Conservation (phyloP, 2,329 filamentous ascomycete species). For the Apiospora sp. region DNA sequence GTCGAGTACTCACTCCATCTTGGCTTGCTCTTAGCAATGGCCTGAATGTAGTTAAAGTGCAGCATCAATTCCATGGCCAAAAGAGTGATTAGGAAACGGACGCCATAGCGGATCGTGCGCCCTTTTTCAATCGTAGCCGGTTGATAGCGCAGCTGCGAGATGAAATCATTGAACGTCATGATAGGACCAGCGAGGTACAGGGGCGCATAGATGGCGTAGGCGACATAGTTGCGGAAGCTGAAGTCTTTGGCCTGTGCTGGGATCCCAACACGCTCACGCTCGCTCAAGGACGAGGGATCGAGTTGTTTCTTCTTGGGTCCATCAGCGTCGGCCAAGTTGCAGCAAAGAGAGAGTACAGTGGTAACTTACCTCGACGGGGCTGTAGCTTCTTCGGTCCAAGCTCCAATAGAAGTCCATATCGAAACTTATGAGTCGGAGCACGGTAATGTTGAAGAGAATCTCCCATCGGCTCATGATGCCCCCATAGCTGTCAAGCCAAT, state of each 20-base stretch:
- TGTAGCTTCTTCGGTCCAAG: slow-evolving; percentile 67
- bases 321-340: slow-evolving; percentile 61
- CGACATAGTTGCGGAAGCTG: slow-evolving; percentile 85
- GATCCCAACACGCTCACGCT: slow-evolving; percentile 83
- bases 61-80: slow-evolving; percentile 90
- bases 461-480: slow-evolving; percentile 94
- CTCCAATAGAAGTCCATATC: slow-evolving; percentile 98
- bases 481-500: slow-evolving; percentile 78
- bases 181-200: slow-evolving; percentile 94
- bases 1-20: slow-evolving; percentile 86
- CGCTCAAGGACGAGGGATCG: slow-evolving; percentile 85
- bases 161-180: slow-evolving; percentile 97
- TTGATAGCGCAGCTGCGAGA: slow-evolving; percentile 81
- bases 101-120: slow-evolving; percentile 80
- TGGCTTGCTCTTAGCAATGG: slow-evolving; percentile 83
- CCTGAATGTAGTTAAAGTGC: slow-evolving; percentile 92
- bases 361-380: slow-evolving; percentile 79
- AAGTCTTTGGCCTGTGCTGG: slow-evolving; percentile 77
- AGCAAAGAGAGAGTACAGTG: background rate
- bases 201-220: slow-evolving; percentile 89
- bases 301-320: slow-evolving; percentile 93
- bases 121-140: slow-evolving; percentile 72
- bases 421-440: slow-evolving; percentile 92
- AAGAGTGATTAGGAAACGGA: slow-evolving; percentile 82
- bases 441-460: slow-evolving; percentile 96